Percentiles rank a stretch among this genome's conserved stretches.
phyloP scores from a whole-genome alignment of 495 filamentous ascomycete species.

The Cryomyces minteri region DNA sequence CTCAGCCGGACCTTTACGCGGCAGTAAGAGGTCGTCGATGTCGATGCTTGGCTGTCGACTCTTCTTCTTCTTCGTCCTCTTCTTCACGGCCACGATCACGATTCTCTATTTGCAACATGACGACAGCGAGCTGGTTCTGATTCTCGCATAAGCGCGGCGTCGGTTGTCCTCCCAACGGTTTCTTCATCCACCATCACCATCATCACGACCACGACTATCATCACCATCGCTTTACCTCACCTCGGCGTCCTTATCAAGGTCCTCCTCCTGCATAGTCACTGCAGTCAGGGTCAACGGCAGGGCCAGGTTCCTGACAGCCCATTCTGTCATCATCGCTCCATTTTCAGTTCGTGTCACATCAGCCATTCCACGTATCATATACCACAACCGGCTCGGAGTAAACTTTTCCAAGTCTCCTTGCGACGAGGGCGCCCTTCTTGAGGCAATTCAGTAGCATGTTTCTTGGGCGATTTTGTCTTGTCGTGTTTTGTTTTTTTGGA shows the following conservation, averaged over 20 bases:
- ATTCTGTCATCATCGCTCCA: background rate
- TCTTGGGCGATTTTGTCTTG: too few relatives aligned
- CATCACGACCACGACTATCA: too few relatives aligned
- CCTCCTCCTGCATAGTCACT: background rate
- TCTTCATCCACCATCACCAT: background rate
- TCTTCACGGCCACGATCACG: background rate
- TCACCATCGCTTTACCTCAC: too few relatives aligned
- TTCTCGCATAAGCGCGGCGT: slow-evolving; percentile 9
- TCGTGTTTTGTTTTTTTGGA: background rate
- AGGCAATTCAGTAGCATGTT: background rate
- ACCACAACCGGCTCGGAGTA: slow-evolving; percentile 3
- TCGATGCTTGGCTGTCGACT: background rate
- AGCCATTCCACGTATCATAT: background rate
- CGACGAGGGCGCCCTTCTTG: background rate
- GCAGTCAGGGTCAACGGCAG: background rate
- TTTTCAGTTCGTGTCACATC: background rate
- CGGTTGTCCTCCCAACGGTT: background rate
- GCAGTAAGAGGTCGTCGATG: background rate
- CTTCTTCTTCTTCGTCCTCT: background rate
- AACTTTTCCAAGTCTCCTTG: background rate
- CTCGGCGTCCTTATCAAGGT: background rate
- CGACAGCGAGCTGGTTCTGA: slow-evolving; percentile 14
- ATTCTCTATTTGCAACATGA: background rate
- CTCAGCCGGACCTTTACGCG: slow-evolving; percentile 9
- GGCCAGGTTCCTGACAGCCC: background rate